Evolutionary conservation across 768 basidiomycete species (phyloP).

Genomic region (Mycena epipterygia): DNA sequence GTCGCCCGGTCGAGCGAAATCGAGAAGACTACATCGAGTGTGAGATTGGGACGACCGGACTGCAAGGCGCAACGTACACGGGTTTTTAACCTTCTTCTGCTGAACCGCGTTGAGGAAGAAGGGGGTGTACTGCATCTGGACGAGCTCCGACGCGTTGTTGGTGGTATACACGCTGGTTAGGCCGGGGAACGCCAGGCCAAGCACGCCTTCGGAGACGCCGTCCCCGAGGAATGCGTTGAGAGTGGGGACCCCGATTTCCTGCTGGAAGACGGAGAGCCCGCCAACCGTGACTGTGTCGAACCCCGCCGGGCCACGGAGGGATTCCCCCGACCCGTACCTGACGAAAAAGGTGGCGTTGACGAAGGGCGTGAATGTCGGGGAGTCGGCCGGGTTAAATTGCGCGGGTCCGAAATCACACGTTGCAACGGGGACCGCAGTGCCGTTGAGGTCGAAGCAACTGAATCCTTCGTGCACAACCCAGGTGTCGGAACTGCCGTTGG

Average conservation of each 20-base stretch:
- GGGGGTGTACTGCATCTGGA: slow-evolving; percentile 29
- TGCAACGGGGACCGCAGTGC: slow-evolving; percentile 12
- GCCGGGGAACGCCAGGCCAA: slow-evolving; percentile 35
- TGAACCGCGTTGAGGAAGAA: slow-evolving; percentile 36
- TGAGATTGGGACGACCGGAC: not conserved
- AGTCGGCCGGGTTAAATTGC: slow-evolving; percentile 28
- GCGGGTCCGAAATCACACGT: slow-evolving; percentile 35
- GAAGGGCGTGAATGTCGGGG: slow-evolving; percentile 26
- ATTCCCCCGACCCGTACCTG: slow-evolving; percentile 33
- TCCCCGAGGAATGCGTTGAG: slow-evolving; percentile 23
- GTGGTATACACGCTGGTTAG: slow-evolving; percentile 34
- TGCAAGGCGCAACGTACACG: slow-evolving; percentile 21
- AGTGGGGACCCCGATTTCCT: slow-evolving; percentile 35
- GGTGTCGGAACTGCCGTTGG: slow-evolving; percentile 32
- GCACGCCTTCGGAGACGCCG: slow-evolving; percentile 11
- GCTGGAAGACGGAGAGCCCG: slow-evolving; percentile 26
- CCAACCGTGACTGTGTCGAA: slow-evolving; percentile 37
- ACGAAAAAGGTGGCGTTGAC: slow-evolving; percentile 34
- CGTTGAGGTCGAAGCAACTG: slow-evolving; percentile 26
- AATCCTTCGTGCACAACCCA: slow-evolving; percentile 36
- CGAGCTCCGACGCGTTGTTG: slow-evolving; percentile 9
- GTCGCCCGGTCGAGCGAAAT: slow-evolving; percentile 35
- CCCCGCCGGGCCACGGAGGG: slow-evolving; percentile 30
- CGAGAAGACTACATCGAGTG: slow-evolving; percentile 30
- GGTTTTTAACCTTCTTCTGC: slow-evolving; percentile 27